A percentile compares a stretch with the other conserved stretches of the same genome.
phyloP scores from a whole-genome alignment of 1,284 basidiomycete species.

The Ustilago bromivora region DNA sequence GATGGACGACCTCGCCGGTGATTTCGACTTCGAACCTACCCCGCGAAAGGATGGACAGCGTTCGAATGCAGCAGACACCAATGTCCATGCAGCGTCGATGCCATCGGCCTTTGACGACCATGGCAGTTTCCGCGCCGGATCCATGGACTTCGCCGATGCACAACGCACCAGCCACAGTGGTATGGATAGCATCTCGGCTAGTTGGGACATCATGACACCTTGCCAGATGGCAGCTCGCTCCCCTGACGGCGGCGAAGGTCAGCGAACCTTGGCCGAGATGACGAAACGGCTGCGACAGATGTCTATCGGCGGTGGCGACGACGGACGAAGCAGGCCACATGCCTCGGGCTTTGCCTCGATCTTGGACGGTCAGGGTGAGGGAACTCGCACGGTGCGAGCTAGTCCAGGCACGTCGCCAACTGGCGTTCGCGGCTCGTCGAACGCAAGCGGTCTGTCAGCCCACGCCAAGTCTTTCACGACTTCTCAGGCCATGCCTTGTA shows the following conservation, averaged over 20 bases:
- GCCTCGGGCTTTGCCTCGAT: conserved; percentile 13
- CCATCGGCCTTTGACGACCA: conserved; percentile 41
- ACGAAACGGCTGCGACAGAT: conserved; percentile 43
- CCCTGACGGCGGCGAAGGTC: conserved; percentile 21
- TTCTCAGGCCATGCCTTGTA: conserved; percentile 19
- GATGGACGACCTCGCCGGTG: conserved; percentile 56
- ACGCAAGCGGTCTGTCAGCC: conserved; percentile 28
- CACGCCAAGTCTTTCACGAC: conserved; percentile 39
- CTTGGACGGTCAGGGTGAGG: conserved; percentile 38
- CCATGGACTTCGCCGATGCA: conserved; percentile 15
- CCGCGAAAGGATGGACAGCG: conserved; percentile 3
- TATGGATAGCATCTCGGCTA: conserved; percentile 44
- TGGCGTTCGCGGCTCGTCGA: conserved; percentile 12
- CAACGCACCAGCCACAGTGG: conserved; percentile 17
- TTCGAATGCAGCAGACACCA: conserved; percentile 19
- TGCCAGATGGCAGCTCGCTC: conserved; percentile 33
- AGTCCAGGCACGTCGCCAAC: conserved; percentile 48
- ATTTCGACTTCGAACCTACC: conserved; percentile 33
- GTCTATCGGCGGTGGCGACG: conserved; percentile 36
- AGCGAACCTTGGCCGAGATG: conserved; percentile 40
- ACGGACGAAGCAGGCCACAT: conserved; percentile 5
- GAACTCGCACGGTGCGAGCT: conserved; percentile 41
- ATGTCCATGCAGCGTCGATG: conserved; percentile 54
- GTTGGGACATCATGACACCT: conserved; percentile 46
- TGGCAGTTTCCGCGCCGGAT: conserved; percentile 25